These are phyloP conservation scores for Naganishia onofrii DNA, from an alignment of 768 basidiomycete species.

Conservation along the genomic window DNA sequence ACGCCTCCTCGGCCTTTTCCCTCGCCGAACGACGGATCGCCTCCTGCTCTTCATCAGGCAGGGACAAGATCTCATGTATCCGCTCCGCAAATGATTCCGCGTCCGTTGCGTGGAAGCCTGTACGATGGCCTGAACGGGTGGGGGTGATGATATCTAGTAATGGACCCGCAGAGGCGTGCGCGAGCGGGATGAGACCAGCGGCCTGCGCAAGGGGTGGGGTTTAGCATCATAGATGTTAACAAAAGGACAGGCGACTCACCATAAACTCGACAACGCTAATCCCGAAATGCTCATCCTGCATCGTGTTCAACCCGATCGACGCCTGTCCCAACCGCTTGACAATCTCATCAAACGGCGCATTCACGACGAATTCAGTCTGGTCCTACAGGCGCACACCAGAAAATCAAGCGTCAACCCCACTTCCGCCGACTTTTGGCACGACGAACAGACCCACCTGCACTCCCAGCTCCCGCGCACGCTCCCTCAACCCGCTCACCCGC, in stretches of 20 bases:
- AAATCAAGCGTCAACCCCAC: too few relatives aligned
- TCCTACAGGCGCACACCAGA: constrained; percentile 55
- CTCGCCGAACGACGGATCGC: constrained; percentile 69
- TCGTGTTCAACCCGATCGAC: constrained; percentile 85
- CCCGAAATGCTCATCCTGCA: constrained; percentile 98
- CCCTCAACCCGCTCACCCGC: constrained; percentile 64
- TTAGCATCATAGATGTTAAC: neutral
- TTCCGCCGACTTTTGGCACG: too few relatives aligned
- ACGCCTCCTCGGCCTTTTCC: constrained; percentile 67
- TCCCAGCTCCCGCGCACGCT: constrained; percentile 62
- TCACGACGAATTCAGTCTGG: constrained; percentile 73
- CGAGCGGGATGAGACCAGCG: constrained; percentile 85
- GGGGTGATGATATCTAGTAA: constrained; percentile 86
- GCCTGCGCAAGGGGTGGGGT: constrained; percentile 59
- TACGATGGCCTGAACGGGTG: constrained; percentile 43
- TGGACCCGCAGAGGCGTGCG: constrained; percentile 90
- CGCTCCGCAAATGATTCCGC: constrained; percentile 65
- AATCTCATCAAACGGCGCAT: constrained; percentile 72
- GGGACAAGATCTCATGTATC: constrained; percentile 64
- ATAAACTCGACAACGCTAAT: constrained; percentile 98
- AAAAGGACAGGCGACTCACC: constrained; percentile 58
- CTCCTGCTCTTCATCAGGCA: constrained; percentile 60
- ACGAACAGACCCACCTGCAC: constrained; percentile 59
- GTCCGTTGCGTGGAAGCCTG: constrained; percentile 76
- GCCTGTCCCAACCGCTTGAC: constrained; percentile 69